Evolutionary conservation across 495 filamentous ascomycete species (phyloP).

Genomic region (Mycothermus thermophilus): DNA sequence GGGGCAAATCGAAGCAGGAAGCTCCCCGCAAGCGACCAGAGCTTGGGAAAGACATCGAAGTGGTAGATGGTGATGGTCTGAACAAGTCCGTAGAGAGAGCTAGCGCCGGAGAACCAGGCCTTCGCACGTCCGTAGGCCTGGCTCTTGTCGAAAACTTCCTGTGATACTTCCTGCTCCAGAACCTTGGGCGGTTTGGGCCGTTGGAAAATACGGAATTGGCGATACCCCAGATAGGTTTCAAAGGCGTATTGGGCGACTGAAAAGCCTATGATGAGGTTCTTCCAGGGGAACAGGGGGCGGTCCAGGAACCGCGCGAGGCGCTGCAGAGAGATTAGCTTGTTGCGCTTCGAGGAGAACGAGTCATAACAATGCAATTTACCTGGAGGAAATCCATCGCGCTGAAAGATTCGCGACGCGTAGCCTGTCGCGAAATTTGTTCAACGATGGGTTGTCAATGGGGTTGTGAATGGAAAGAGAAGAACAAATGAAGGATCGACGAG

Average conservation of each 20-base stretch:
- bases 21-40: conserved; percentile 71
- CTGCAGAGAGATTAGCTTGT: too few relatives aligned
- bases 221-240: conserved; percentile 68
- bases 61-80: conserved; percentile 82
- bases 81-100: conserved; percentile 66
- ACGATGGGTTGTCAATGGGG: conserved; percentile 5
- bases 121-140: conserved; percentile 96
- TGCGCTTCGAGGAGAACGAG: too few relatives aligned
- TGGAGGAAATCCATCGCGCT: conserved; percentile 38
- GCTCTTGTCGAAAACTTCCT: conserved; percentile 86
- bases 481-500: not conserved
- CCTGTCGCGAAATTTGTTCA: conserved; percentile 7
- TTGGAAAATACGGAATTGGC: conserved; percentile 76
- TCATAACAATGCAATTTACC: too few relatives aligned
- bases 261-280: conserved; percentile 87
- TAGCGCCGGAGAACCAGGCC: conserved; percentile 71
- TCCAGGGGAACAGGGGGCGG: conserved; percentile 91
- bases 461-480: conserved; percentile 5
- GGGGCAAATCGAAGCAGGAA: conserved; percentile 62
- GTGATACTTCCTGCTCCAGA: conserved; percentile 69
- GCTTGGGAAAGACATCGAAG: conserved; percentile 74
- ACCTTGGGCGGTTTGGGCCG: conserved; percentile 69
- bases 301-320: conserved; percentile 78
- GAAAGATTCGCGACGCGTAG: conserved; percentile 9
- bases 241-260: conserved; percentile 77